phyloP scores from a whole-genome alignment of 768 basidiomycete species.

The Stropharia rugosoannulata region DNA sequence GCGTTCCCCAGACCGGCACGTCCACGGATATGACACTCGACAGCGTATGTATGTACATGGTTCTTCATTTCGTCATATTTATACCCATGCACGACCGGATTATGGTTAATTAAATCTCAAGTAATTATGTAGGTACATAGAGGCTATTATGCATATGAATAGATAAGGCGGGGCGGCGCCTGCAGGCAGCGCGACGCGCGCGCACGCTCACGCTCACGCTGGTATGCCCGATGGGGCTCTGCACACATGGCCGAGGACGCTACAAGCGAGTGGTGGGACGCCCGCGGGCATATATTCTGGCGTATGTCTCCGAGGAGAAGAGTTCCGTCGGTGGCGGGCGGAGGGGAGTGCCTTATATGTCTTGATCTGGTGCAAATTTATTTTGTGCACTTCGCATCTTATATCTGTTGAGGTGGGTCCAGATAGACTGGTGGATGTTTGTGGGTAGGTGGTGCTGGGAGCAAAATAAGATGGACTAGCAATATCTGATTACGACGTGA shows the following conservation, averaged over 20 bases:
- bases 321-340: neutral
- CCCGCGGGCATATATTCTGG: neutral
- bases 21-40: conserved; percentile 3
- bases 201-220: too few relatives aligned
- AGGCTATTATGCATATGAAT: neutral
- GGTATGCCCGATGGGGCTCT: too few relatives aligned
- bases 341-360: neutral
- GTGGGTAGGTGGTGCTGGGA: too few relatives aligned
- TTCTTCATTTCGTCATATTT: too few relatives aligned
- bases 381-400: neutral
- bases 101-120: neutral
- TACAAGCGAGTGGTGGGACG: neutral
- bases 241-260: neutral
- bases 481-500: too few relatives aligned
- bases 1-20: neutral
- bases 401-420: too few relatives aligned
- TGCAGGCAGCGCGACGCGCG: too few relatives aligned
- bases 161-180: too few relatives aligned
- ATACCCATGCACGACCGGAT: neutral
- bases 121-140: neutral
- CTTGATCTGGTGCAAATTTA: neutral
- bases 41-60: neutral
- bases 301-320: neutral
- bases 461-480: too few relatives aligned
- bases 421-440: too few relatives aligned